Evolutionary conservation across 148 eudicot genomes (phyloP), one percentile per base, ranked within the genome.

Genomic region (Dysphania ambrosioides): DNA sequence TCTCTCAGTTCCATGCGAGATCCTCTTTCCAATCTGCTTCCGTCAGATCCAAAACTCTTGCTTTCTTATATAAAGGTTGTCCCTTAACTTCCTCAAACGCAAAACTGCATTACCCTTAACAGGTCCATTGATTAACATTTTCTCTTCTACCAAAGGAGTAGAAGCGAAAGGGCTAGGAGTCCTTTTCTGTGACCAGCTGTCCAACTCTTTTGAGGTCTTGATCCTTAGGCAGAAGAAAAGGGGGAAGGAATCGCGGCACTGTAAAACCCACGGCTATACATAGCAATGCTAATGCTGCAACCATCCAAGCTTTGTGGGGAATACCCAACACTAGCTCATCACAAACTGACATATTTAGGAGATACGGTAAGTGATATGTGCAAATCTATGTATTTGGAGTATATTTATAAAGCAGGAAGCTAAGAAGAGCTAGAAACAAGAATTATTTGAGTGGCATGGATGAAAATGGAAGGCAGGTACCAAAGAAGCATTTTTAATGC

Each of bases 291-390:
- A 94, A 79, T 26, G 79, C 71, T n/a, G 82, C 88, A 30, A 94
- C 93, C 74, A 78, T 83, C 98, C 98, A 94, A 21, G 91, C 91
- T 78, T 85, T 61, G 59, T 78, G 85, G 23, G 97, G 97, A 59
- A 94, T 85, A 72, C 97, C 97, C 49, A 90, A 62, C 11, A 91
- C 55, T 55, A 91, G 82, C 69, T 94, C 98, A 79, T 91, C 98
- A 74, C 98, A 94, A 75, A 94, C 98, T 93, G 91, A 38, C 61
- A 70, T 55, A 59, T 6, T 41, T 3, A n/a, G 27, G n/a, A 61
- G 21, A 12, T 13, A 49, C 16, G 12, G 36, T 26, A 10, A 74
- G 29, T 68, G 42, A 68, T 12, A 4, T 5, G 58, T 38, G 24
- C 26, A 36, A 30, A 35, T 23, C 12, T 23, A 62, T 32, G 51